Evolutionary conservation across 257 asterid genomes (phyloP).

Genomic region (Gentiana macrophylla): DNA sequence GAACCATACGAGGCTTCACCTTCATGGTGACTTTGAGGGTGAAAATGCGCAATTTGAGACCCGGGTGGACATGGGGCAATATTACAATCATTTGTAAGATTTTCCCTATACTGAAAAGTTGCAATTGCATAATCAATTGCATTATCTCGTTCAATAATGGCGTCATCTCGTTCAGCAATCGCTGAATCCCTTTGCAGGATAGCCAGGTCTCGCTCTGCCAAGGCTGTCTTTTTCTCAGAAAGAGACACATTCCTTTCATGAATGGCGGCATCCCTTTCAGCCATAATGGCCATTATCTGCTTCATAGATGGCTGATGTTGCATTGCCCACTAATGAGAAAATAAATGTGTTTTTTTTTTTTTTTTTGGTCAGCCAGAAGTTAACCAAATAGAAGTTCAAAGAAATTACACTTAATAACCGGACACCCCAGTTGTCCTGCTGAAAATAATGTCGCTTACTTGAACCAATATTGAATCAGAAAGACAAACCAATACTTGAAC

Average conservation of each 20-base stretch:
- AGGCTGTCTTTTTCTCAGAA: conserved; percentile 81
- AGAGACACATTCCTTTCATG: conserved; percentile 85
- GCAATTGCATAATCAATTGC: conserved; percentile 46
- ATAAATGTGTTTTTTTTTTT: background rate
- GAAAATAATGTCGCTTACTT: no score
- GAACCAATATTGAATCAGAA: conserved; percentile 24
- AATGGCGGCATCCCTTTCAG: conserved; percentile 92
- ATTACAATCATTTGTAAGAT: conserved; percentile 30
- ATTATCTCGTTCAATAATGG: conserved; percentile 78
- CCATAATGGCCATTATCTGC: conserved; percentile 86
- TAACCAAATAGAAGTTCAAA: background rate
- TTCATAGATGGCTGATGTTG: conserved; percentile 97
- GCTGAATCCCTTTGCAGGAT: conserved; percentile 81
- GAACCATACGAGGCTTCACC: conserved; percentile 37
- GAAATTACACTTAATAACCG: conserved; percentile 2
- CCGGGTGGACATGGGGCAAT: conserved; percentile 62
- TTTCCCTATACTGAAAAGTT: conserved; percentile 66
- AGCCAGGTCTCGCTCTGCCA: conserved; percentile 90
- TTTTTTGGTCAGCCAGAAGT: no score
- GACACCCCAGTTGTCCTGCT: no score
- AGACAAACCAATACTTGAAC: no score
- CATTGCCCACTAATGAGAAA: conserved; percentile 71
- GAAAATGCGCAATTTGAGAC: conserved; percentile 59
- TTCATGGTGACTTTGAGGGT: conserved; percentile 62
- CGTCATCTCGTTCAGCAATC: conserved; percentile 69